A percentile compares a stretch with the other conserved stretches of the same genome.
Conservation (phyloP, 768 basidiomycete species). For the Neoboletus brunneissimus region DNA sequence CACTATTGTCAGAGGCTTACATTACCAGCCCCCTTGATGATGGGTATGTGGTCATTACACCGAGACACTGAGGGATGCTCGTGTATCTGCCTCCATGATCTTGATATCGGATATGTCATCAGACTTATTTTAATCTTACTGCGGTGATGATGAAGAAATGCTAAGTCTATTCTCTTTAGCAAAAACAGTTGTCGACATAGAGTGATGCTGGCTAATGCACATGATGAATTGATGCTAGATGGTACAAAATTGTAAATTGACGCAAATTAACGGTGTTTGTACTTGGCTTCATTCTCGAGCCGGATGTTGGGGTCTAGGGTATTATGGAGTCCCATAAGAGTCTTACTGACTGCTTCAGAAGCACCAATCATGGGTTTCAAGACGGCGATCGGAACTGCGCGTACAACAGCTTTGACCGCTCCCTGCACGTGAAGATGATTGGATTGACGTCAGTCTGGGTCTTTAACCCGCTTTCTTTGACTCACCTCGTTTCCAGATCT, state of each 20-base stretch:
- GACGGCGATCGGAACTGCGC: conserved; percentile 96
- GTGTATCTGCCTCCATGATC: background rate
- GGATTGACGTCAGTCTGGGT: background rate
- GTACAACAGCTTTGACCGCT: conserved; percentile 88
- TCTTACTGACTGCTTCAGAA: conserved; percentile 94
- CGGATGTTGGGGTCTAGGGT: conserved; percentile 83
- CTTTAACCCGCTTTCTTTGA: background rate
- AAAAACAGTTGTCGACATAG: background rate
- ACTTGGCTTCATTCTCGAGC: conserved; percentile 88
- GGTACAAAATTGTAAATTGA: conserved; percentile 19
- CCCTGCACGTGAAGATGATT: conserved; percentile 50
- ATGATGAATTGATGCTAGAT: conserved; percentile 16
- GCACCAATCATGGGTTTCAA: conserved; percentile 98
- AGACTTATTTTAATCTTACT: background rate
- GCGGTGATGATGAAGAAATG: background rate
- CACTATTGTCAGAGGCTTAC: conserved; percentile 27
- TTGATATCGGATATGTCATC: background rate
- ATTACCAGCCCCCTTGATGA: conserved; percentile 32
- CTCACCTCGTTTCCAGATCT: conserved; percentile 85
- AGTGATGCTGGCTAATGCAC: conserved; percentile 8
- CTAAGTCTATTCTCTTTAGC: background rate
- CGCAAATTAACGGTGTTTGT: conserved; percentile 68
- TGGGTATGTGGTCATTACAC: conserved; percentile 28
- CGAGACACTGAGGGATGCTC: conserved; percentile 16
- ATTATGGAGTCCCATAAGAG: conserved; percentile 89